Evolutionary conservation across 2,329 filamentous ascomycete genomes (phyloP).

Genomic region (Scolecobasidium constrictum): DNA sequence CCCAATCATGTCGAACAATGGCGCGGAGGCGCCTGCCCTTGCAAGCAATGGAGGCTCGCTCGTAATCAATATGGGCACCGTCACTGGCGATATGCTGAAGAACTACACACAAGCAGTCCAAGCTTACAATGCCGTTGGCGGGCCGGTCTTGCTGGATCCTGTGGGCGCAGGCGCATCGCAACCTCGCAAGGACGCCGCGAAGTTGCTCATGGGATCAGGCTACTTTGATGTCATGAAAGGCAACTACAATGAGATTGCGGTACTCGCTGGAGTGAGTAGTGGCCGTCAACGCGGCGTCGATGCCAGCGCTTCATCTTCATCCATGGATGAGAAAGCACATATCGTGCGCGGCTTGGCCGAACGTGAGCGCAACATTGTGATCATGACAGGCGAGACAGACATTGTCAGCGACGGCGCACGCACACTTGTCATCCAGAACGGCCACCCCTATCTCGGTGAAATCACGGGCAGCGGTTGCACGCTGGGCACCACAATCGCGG

Average conservation of each 20-base stretch:
- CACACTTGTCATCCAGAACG: slow-evolving; percentile 62
- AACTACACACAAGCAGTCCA: slow-evolving; percentile 64
- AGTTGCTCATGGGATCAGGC: slow-evolving; percentile 58
- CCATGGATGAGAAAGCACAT: slow-evolving; percentile 43
- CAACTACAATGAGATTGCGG: slow-evolving; percentile 76
- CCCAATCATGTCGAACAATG: slow-evolving; percentile 90
- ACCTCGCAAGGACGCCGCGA: slow-evolving; percentile 60
- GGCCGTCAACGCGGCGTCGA: slow-evolving; percentile 74
- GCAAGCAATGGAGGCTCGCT: slow-evolving; percentile 64
- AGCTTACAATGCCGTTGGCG: slow-evolving; percentile 69
- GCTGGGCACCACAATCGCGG: slow-evolving; percentile 70
- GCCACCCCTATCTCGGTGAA: slow-evolving; percentile 57
- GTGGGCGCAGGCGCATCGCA: slow-evolving; percentile 80
- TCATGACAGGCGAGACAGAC: slow-evolving; percentile 75
- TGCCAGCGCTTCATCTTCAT: slow-evolving; percentile 48
- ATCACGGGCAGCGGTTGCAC: slow-evolving; percentile 74
- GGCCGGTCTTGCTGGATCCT: slow-evolving; percentile 76
- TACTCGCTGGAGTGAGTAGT: slow-evolving; percentile 34
- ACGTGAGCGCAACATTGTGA: slow-evolving; percentile 58
- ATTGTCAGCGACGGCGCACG: slow-evolving; percentile 63
- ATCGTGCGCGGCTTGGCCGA: slow-evolving; percentile 57
- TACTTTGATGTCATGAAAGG: slow-evolving; percentile 88
- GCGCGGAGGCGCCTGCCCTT: slow-evolving; percentile 72
- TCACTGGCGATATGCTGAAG: slow-evolving; percentile 60
- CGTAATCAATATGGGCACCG: slow-evolving; percentile 91